Base-by-base conservation (phyloP, 768 basidiomycete species). In the Rhodotorula toruloides region DNA sequence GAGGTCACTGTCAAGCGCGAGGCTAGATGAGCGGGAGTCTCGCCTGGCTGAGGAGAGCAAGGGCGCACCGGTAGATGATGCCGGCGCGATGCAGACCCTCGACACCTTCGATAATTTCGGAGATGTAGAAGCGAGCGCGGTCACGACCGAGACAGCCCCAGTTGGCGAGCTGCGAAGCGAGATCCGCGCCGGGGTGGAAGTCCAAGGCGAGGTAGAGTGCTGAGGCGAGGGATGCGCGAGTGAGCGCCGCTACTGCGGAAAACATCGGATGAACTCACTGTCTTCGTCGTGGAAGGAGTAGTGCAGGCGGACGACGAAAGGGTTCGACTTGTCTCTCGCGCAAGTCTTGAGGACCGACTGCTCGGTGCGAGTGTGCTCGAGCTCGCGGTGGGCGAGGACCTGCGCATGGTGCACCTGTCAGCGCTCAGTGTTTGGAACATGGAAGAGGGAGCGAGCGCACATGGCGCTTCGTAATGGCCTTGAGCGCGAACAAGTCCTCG, bases 391-490 rank as follows among this genome's bases (percentile, higher is more conserved):
- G 4, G 93, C 91, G 57, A 98, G 81, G 31, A 99, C 96, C 68
- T 77, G 72, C 1, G 12, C 17, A 13, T 42, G 67, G 34, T 44
- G 49, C 1, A 43, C 16, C 27, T 4, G 34, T 47, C n/a, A 47
- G 48, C 17, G 10, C 0, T 12, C 21, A 16, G n/a, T n/a, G 31
- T 29, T 21, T 21, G 12, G 36, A 36, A 16, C 31, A 19, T n/a
- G 29, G 25, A 39, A 7, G 40, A 12, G 39, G 44, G 27, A 37
- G 3, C 50, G 32, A 60, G n/a, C 61, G 52, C 25, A 67, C 63
- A 77, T 94, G 91, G 60, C 91, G 84, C 81, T 98, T 99, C 70
- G 91, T 93, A 79, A 99, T 96, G 10, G 93, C 93, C 79, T 99
- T 99, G 80, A 98, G 61, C 27, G 94, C 94, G 76, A 88, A 93